Evolutionary conservation across 306 rosid species (phyloP), one percentile per base, ranked within the genome.

Genomic region (Arachis hypogaea): DNA sequence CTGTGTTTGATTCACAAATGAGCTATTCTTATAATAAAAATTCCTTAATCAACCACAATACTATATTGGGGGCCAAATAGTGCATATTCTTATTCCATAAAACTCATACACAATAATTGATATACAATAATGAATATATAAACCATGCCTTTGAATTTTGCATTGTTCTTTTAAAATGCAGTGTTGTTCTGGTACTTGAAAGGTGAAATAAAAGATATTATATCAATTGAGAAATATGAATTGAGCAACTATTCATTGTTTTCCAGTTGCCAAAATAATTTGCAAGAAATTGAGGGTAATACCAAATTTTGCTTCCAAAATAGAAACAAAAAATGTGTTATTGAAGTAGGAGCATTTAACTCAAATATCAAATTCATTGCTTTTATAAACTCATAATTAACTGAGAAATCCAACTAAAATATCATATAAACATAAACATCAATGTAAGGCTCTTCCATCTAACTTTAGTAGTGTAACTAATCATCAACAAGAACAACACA

Each of bases 321-420:
- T 9, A 11, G 4, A 7, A 41, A 56, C 28, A 36, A 28, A 29
- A 9, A 9, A 12, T 18, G 42, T 41, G 54, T 41, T 22, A 3
- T 5, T 38, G 28, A 45, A 41, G 7, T 14, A 3, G 4, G 11
- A 36, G 2, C 28, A 59, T 44, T 56, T 30, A 14, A 57, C 3
- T 58, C 30, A 45, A 65, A 75, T 14, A 45, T 43, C 59, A 56
- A 16, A 47, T 33, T 60, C 16, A 8, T n/a, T 18, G 62, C 44
- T 73, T 64, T 63, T 46, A 56, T 33, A 55, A 66, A 18, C 12
- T 64, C 14, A 9, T 57, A 71, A 41, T 14, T 18, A 47, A 58
- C 7, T 18, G 55, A 52, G 8, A 61, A 63, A 45, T 63, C 2
- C 18, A 60, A 28, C n/a, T 14, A 5, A 10, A 43, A 66, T 9